Percentiles rank a stretch among this genome's conserved stretches.
Conservation (phyloP, 345 rosid genomes). For the Murraya paniculata region DNA sequence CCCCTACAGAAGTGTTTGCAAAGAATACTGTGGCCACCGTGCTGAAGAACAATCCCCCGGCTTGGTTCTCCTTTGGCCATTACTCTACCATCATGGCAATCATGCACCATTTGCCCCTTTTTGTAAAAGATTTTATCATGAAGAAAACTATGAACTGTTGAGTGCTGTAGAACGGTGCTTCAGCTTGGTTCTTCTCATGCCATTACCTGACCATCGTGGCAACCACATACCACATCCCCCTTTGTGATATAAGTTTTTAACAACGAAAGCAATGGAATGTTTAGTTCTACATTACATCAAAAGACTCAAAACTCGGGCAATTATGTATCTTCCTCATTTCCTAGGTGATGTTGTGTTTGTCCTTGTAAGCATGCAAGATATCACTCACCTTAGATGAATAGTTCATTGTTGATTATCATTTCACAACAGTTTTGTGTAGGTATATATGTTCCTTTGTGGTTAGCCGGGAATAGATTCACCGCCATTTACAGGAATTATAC, state of each 20-base stretch:
- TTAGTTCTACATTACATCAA: too few species aligned
- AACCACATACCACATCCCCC: conserved; percentile 59
- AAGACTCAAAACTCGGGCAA: conserved; percentile 24
- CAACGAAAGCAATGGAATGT: conserved; percentile 4
- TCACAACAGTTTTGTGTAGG: not conserved
- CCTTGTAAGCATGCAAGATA: not conserved
- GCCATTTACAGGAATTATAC: too few species aligned
- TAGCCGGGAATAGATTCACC: not conserved
- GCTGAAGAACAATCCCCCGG: conserved; percentile 60
- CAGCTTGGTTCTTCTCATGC: conserved; percentile 74
- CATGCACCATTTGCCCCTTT: conserved; percentile 66
- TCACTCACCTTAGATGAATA: not conserved
- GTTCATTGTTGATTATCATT: not conserved
- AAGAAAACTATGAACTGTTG: conserved; percentile 46
- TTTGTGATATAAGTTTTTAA: conserved; percentile 52
- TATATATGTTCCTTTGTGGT: not conserved
- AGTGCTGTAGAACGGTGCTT: conserved; percentile 55
- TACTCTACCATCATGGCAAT: conserved; percentile 53
- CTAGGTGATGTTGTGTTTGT: not conserved
- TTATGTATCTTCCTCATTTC: not conserved
- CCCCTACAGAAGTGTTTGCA: conserved; percentile 76
- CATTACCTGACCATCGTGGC: conserved; percentile 36
- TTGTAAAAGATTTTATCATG: conserved; percentile 50
- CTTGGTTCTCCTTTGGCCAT: conserved; percentile 75
- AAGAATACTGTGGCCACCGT: conserved; percentile 53